These are phyloP conservation scores for Phalaenopsis aphrodite DNA, from an alignment of 106 monocot genomes.

Conservation along the genomic window DNA sequence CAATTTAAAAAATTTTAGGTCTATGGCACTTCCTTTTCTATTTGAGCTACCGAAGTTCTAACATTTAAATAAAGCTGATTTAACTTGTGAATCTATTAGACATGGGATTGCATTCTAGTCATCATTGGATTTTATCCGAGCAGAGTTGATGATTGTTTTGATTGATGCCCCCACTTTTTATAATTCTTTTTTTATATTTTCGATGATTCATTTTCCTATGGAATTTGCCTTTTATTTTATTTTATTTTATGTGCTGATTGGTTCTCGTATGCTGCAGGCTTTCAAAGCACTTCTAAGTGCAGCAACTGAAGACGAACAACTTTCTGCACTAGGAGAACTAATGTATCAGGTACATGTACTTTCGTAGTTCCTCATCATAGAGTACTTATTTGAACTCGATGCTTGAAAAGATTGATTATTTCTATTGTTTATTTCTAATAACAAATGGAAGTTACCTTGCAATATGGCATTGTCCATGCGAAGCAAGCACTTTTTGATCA, in stretches of 20 bases:
- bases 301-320: constrained; percentile 69
- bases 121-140: too few relatives aligned
- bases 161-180: not conserved
- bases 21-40: too few relatives aligned
- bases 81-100: too few relatives aligned
- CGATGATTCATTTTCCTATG: too few relatives aligned
- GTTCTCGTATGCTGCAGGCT: constrained; percentile 30
- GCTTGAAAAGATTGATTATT: not conserved
- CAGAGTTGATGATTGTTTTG: not conserved
- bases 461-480: not conserved
- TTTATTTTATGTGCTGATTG: not conserved
- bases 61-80: too few relatives aligned
- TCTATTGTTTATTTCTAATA: not conserved
- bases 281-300: constrained; percentile 85
- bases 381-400: too few relatives aligned
- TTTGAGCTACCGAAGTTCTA: too few relatives aligned
- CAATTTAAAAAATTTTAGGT: not conserved
- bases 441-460: not conserved
- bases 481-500: not conserved
- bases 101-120: too few relatives aligned
- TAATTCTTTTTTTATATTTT: not conserved
- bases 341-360: constrained; percentile 75
- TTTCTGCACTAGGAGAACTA: constrained; percentile 87
- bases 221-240: too few relatives aligned
- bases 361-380: not conserved